Conservation (phyloP, 2,329 filamentous ascomycete species). For the Xylaria sp. region DNA sequence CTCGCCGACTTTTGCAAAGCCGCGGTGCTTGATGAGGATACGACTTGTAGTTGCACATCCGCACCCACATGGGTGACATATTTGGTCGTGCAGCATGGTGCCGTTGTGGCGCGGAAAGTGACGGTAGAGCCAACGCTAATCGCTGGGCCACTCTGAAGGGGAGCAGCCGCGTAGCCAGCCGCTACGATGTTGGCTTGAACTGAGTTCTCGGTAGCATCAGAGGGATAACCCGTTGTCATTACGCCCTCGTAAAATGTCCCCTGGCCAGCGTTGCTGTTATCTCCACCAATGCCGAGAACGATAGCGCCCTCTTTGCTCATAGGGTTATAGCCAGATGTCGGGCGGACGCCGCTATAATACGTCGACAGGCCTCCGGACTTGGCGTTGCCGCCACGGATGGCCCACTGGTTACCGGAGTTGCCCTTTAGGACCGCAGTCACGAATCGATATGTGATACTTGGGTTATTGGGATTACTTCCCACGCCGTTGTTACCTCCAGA, state of each 20-base stretch:
- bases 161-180: slow-evolving; percentile 64
- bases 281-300: slow-evolving; percentile 74
- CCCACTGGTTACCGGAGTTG: slow-evolving; percentile 63
- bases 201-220: slow-evolving; percentile 66
- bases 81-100: slow-evolving; percentile 46
- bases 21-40: slow-evolving; percentile 61
- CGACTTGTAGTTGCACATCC: slow-evolving; percentile 63
- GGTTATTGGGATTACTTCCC: slow-evolving; percentile 61
- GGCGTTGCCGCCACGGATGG: slow-evolving; percentile 68
- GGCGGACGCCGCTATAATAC: slow-evolving; percentile 65
- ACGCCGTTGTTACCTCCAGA: slow-evolving; percentile 58
- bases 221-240: slow-evolving; percentile 71
- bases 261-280: slow-evolving; percentile 69
- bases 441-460: slow-evolving; percentile 65
- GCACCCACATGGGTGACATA: slow-evolving; percentile 65
- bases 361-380: slow-evolving; percentile 65
- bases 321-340: slow-evolving; percentile 64
- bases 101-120: slow-evolving; percentile 67
- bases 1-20: slow-evolving; percentile 63
- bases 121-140: slow-evolving; percentile 62
- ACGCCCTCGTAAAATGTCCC: slow-evolving; percentile 74
- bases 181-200: slow-evolving; percentile 71
- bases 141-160: slow-evolving; percentile 59
- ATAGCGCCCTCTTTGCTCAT: slow-evolving; percentile 75
- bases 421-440: slow-evolving; percentile 69